Conservation (phyloP, 441 rosid genomes). For the Jatropha multifida region DNA sequence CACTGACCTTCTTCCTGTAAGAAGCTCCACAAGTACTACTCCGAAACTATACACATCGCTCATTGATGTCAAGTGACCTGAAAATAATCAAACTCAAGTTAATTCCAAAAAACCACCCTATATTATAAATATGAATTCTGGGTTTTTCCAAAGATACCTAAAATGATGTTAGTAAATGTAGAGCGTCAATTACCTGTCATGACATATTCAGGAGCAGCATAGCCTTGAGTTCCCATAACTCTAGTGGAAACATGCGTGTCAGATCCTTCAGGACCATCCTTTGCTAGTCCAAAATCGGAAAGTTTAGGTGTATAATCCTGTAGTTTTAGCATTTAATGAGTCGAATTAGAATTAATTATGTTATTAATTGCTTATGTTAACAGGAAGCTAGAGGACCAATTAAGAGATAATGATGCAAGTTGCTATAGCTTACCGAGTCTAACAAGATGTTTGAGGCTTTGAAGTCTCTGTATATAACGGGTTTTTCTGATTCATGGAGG, state of each 20-base stretch:
- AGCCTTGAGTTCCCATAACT: conserved; percentile 89
- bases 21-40: conserved; percentile 70
- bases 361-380: neutral
- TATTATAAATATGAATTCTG: too few species aligned
- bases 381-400: neutral
- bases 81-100: neutral
- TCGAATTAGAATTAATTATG: neutral
- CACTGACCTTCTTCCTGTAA: conserved; percentile 64
- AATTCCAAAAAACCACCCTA: too few species aligned
- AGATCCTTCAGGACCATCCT: conserved; percentile 86
- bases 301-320: conserved; percentile 69
- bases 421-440: conserved; percentile 54
- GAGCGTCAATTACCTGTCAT: conserved; percentile 58
- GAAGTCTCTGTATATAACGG: conserved; percentile 71
- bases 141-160: too few species aligned
- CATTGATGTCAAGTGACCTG: conserved; percentile 84
- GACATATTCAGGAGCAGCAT: conserved; percentile 83
- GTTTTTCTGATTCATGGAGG: conserved; percentile 74
- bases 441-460: conserved; percentile 77
- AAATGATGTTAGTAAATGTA: too few species aligned
- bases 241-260: conserved; percentile 79
- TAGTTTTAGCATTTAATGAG: neutral
- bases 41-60: conserved; percentile 92
- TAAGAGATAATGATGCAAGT: neutral
- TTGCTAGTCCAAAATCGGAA: conserved; percentile 85